Evolutionary conservation across 2,329 filamentous ascomycete species (phyloP), one percentile per base, ranked within the genome.

Genomic region (Ascocoryne sarcoides): DNA sequence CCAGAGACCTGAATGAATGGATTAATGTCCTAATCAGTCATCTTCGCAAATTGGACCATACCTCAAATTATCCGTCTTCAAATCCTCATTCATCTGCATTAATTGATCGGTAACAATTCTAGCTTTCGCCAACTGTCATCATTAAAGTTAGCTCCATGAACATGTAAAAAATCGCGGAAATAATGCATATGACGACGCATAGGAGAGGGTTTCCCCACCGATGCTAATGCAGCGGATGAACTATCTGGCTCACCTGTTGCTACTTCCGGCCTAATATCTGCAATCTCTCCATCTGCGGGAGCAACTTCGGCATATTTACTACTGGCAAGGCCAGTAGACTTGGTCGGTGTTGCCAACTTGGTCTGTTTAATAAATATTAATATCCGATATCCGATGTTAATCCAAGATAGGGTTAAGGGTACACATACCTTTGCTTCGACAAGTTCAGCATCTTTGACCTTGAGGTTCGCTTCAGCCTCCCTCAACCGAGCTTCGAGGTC

Each of bases 201-300:
- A 54, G 42, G 51, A 55, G 49, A 56, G 46, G 54, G 54, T 34
- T 46, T 44, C 49, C 77, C 70, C 73, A 82, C 77, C 76, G 73
- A 75, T 66, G 76, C 76, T 64, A 81, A 68, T 63, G 76, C 77
- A 60, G 70, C 67, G 59, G 76, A 80, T 62, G 75, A 76, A 66
- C 75, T 66, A 59, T 81, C 76, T 56, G 74, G 69, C 55, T 65
- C 64, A 59, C 65, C 65, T 75, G 79, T 75, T 73, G 71, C 75
- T 73, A 58, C 54, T 42, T 53, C 50, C 37, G 52, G 46, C 39
- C 55, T 53, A 37, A 51, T 52, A 43, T 59, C 55, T 48, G 61
- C 60, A 12, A 7, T 26, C 23, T 12, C 23, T 7, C 12, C 23
- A 12, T 7, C 12, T 7, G 23, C 12, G 12, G 7, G 7, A 26